Evolutionary conservation across 352 stramenopile genomes (phyloP), one percentile per base, ranked within the genome.

Genomic region (Globisporangium cylindrosporum): DNA sequence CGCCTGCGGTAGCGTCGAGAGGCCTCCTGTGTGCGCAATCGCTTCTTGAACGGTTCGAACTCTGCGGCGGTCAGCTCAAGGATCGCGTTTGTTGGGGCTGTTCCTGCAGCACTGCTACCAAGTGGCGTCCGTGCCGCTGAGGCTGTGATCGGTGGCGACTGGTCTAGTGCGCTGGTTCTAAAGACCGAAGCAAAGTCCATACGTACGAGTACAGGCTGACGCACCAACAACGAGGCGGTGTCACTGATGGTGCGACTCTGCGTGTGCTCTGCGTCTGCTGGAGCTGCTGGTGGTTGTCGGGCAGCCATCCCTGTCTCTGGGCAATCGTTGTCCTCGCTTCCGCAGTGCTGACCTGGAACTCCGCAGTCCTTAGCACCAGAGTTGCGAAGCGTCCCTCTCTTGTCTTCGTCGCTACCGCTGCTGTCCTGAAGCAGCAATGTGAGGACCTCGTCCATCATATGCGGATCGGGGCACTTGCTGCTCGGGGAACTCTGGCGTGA

Each of bases 391-490:
- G 27, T 4, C 5, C 48, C 20, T 46, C 43, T 61, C 32, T 61
- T 48, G n/a, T 61, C 56, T 46, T 61, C 56, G 29, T 61, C 56
- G 46, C 46, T 54, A 32, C 56, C 9, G 36, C 36, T 61, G 22
- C 43, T 20, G 32, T 49, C 56, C 20, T 48, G 56, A 25, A 61
- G 56, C 32, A 61, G 14, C 18, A 61, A 10, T 18, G 32, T 32
- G 29, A 61, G 32, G 22, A 61, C 43, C 56, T 61, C 49, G 49
- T 32, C 49, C 49, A 57, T 57, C 49, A 57, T 34, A 9, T 15
- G 12, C 0, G 22, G n/a, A 15, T 57, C 49, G 4, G 49, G 12
- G 0, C 22, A 57, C 15, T 15, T 43, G 36, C 36, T 15, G 36
- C 36, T 43, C 9, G 4, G 22, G 8, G 49, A 34, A 10, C 49